A percentile compares a stretch with the other conserved stretches of the same genome.
These are phyloP conservation scores for Tillandsia fasciculata DNA, from an alignment of 176 grass and related monocot species.

Conservation along the genomic window DNA sequence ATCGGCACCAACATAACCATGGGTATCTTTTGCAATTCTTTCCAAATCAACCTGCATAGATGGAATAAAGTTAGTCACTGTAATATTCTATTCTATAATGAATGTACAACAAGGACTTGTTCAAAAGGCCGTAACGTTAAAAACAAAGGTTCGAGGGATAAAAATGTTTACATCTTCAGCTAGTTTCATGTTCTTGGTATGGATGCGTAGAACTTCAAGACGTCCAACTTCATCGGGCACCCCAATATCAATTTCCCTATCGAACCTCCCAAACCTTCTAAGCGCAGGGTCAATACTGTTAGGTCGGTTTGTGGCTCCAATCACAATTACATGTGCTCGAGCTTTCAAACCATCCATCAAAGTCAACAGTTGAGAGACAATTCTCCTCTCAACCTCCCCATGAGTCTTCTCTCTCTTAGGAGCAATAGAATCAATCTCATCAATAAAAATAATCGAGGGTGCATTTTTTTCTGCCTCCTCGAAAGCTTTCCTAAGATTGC, in stretches of 20 bases:
- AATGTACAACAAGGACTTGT: background rate
- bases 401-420: constrained; percentile 53
- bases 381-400: constrained; percentile 44
- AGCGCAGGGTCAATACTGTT: constrained; percentile 64
- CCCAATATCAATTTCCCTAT: constrained; percentile 50
- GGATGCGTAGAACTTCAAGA: constrained; percentile 45
- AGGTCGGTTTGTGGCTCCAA: constrained; percentile 48
- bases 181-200: constrained; percentile 45
- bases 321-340: constrained; percentile 51
- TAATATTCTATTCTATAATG: background rate
- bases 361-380: constrained; percentile 51
- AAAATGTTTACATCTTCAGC: constrained; percentile 18
- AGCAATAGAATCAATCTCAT: constrained; percentile 48
- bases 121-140: background rate
- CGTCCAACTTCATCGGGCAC: constrained; percentile 49
- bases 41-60: constrained; percentile 40
- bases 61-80: background rate
- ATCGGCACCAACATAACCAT: constrained; percentile 51
- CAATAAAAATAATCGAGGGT: constrained; percentile 53
- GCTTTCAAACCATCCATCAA: constrained; percentile 56
- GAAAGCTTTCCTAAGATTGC: constrained; percentile 51
- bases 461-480: constrained; percentile 64
- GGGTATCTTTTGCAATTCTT: constrained; percentile 38
- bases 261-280: constrained; percentile 46
- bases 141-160: background rate